A percentile compares a stretch with the other conserved stretches of the same genome.
These are phyloP conservation scores for Gloeopeniophorella convolvens DNA, from an alignment of 768 basidiomycete species.

Conservation along the genomic window DNA sequence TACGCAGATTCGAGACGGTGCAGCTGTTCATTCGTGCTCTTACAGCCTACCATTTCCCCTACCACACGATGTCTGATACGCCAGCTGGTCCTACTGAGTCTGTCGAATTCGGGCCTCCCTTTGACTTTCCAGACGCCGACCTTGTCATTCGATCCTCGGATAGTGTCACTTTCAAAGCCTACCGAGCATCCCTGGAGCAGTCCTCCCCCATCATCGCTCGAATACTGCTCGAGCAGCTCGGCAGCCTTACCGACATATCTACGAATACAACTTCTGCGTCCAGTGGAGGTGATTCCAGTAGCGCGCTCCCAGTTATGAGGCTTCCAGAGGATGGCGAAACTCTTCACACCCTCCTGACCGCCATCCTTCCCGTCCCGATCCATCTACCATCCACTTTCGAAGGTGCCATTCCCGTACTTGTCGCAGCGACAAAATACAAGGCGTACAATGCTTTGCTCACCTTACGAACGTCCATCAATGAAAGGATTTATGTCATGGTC, in stretches of 20 bases:
- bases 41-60: too few relatives aligned
- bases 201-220: not conserved
- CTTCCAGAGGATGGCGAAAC: not conserved
- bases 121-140: not conserved
- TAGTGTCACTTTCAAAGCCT: not conserved
- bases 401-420: not conserved
- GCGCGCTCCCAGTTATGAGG: not conserved
- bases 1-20: too few relatives aligned
- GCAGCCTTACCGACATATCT: not conserved
- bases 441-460: not conserved
- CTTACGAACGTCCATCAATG: not conserved
- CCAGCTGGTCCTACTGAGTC: too few relatives aligned
- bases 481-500: not conserved
- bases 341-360: constrained; percentile 5
- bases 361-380: not conserved
- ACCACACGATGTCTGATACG: too few relatives aligned
- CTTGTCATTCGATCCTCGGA: not conserved
- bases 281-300: not conserved
- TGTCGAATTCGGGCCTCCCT: too few relatives aligned
- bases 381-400: not conserved
- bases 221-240: not conserved
- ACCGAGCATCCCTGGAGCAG: not conserved
- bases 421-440: constrained; percentile 3
- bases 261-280: too few relatives aligned
- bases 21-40: too few relatives aligned